These are phyloP conservation scores for Musa balbisiana DNA, from an alignment of 202 grass and related monocot genomes.

Conservation along the genomic window DNA sequence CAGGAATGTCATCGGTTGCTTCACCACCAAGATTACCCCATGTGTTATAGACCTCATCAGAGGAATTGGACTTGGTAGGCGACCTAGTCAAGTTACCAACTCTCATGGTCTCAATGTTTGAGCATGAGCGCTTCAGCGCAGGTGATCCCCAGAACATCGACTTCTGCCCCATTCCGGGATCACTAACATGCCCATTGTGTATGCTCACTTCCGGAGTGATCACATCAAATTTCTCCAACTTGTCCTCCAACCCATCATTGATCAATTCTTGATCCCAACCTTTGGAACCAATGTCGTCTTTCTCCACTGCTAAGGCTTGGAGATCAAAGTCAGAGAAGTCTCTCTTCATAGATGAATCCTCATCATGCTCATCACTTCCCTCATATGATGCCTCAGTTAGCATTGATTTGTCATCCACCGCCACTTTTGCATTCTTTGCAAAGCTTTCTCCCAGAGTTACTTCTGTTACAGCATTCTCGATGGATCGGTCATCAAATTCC, in stretches of 20 bases:
- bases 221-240: not conserved
- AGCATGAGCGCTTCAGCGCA: constrained; percentile 73
- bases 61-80: constrained; percentile 50
- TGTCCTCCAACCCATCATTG: constrained; percentile 3
- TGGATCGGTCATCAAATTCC: constrained; percentile 39
- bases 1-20: constrained; percentile 16
- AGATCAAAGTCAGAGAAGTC: constrained; percentile 25
- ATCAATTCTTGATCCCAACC: not conserved
- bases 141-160: constrained; percentile 4
- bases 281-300: not conserved
- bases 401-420: not conserved
- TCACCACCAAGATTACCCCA: not conserved
- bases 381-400: constrained; percentile 19
- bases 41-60: constrained; percentile 35
- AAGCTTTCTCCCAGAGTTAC: not conserved
- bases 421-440: constrained; percentile 4
- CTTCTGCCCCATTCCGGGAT: constrained; percentile 12
- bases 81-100: constrained; percentile 17
- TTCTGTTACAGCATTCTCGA: not conserved
- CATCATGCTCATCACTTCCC: constrained; percentile 31
- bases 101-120: constrained; percentile 82
- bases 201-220: constrained; percentile 13
- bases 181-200: constrained; percentile 15
- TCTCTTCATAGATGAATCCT: constrained; percentile 26
- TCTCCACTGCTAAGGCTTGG: constrained; percentile 9